Conservation (phyloP, 768 basidiomycete genomes). For the Leccinum subtestaceum region DNA sequence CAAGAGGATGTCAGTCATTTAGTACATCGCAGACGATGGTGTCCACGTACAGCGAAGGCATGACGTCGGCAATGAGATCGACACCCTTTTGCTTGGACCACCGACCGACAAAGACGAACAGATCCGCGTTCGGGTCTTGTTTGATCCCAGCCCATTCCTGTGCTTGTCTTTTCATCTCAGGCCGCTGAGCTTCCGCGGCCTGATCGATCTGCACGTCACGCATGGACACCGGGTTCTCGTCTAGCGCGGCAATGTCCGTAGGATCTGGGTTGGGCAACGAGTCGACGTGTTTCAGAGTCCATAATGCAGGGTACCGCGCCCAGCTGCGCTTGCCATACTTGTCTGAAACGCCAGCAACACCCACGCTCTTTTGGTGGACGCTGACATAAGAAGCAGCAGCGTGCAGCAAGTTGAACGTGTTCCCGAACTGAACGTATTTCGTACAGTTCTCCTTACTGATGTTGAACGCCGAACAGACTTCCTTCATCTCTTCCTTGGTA, state of each 20-base stretch:
- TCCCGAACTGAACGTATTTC: constrained; percentile 97
- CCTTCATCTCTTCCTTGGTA: constrained; percentile 98
- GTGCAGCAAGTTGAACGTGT: constrained; percentile 94
- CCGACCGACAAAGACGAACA: constrained; percentile 95
- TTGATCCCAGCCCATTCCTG: constrained; percentile 95
- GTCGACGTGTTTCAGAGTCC: constrained; percentile 95
- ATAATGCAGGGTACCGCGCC: constrained; percentile 94
- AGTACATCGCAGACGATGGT: too few relatives aligned
- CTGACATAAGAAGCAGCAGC: constrained; percentile 92
- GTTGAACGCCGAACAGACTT: constrained; percentile 97
- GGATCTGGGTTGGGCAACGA: constrained; percentile 95
- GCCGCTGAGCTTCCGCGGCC: constrained; percentile 83
- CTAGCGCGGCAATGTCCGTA: constrained; percentile 89
- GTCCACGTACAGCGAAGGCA: constrained; percentile 74
- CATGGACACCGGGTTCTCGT: constrained; percentile 69
- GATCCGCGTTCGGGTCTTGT: constrained; percentile 84
- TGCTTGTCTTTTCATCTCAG: constrained; percentile 86
- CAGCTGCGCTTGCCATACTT: constrained; percentile 97
- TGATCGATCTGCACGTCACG: constrained; percentile 76
- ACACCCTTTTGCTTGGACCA: constrained; percentile 99
- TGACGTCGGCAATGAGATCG: constrained; percentile 94
- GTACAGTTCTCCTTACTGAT: constrained; percentile 95
- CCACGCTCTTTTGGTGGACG: constrained; percentile 87
- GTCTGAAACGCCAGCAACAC: constrained; percentile 96
- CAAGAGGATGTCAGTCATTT: not conserved